Evolutionary conservation across 2,329 filamentous ascomycete species (phyloP).

Genomic region (Fragosphaeria purpurea): DNA sequence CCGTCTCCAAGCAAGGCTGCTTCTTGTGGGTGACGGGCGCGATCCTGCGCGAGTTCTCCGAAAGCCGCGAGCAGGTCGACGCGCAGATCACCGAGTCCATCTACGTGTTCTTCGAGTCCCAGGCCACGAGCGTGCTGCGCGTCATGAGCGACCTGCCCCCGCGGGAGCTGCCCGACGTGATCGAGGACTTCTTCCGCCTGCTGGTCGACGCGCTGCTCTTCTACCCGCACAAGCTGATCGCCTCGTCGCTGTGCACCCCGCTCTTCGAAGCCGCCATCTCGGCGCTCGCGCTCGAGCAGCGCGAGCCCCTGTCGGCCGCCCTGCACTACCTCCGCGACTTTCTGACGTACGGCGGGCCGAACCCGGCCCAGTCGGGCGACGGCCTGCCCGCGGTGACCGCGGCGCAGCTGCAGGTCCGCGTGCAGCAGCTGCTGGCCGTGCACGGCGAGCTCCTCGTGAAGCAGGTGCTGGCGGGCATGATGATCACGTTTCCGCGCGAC

Average conservation of each 20-base stretch:
- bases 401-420: constrained; percentile 58
- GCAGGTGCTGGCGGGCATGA: constrained; percentile 91
- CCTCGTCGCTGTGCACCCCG: constrained; percentile 66
- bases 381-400: constrained; percentile 49
- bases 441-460: constrained; percentile 75
- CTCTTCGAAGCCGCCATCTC: constrained; percentile 84
- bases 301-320: constrained; percentile 81
- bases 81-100: constrained; percentile 75
- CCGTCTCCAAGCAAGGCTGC: constrained; percentile 78
- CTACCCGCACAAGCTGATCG: constrained; percentile 76
- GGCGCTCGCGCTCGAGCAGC: constrained; percentile 78
- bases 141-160: constrained; percentile 76
- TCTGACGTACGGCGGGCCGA: constrained; percentile 74
- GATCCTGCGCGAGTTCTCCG: constrained; percentile 89
- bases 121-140: constrained; percentile 79
- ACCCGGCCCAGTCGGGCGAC: constrained; percentile 56
- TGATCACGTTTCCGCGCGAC: constrained; percentile 95
- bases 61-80: constrained; percentile 77
- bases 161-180: constrained; percentile 67
- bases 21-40: constrained; percentile 98
- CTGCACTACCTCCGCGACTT: constrained; percentile 90
- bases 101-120: constrained; percentile 89
- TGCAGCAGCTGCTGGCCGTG: constrained; percentile 59
- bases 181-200: constrained; percentile 94
- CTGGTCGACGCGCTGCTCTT: constrained; percentile 86